phyloP scores from a whole-genome alignment of 2,329 filamentous ascomycete genomes.

The Leptographium galeiforme region DNA sequence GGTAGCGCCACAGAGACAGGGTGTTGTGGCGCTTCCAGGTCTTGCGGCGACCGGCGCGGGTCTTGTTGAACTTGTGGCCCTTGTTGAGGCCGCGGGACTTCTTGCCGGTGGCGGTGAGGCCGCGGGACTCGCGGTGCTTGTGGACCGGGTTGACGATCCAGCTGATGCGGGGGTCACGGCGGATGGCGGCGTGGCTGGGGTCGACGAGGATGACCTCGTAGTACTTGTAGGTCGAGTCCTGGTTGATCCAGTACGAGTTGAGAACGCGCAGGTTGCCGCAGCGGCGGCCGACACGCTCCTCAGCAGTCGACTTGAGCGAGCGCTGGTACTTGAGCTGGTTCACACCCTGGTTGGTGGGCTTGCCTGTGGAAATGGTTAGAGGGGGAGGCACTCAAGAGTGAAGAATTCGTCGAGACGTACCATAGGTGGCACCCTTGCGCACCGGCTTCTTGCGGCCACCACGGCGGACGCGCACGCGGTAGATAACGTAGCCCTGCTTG shows the following conservation, averaged over 20 bases:
- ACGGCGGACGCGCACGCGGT: conserved; percentile 95
- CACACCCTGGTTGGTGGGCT: conserved; percentile 99
- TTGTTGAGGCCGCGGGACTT: conserved; percentile 99
- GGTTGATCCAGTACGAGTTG: conserved; percentile 99
- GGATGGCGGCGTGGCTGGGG: conserved; percentile 99
- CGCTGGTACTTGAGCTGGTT: conserved; percentile 99
- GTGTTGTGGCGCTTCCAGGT: conserved; percentile 99
- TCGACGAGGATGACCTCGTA: conserved; percentile 99
- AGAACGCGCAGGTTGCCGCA: conserved; percentile 98
- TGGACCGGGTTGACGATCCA: conserved; percentile 99
- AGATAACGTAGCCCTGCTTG: conserved; percentile 99
- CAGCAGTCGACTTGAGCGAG: conserved; percentile 91
- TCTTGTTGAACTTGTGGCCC: conserved; percentile 99
- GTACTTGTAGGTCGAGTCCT: conserved; percentile 99
- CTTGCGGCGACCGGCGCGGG: conserved; percentile 91
- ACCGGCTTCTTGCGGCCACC: conserved; percentile 97
- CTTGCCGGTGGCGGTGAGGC: conserved; percentile 98
- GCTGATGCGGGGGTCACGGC: conserved; percentile 98
- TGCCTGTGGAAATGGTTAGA: conserved; percentile 47
- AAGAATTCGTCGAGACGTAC: conserved; percentile 44
- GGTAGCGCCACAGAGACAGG: conserved; percentile 96
- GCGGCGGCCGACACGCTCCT: conserved; percentile 98
- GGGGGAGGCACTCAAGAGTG: not conserved
- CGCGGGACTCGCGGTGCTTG: conserved; percentile 99
- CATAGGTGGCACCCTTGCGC: conserved; percentile 97